Evolutionary conservation across 2,329 filamentous ascomycete species (phyloP).

Genomic region (Rhinocladiella similis): DNA sequence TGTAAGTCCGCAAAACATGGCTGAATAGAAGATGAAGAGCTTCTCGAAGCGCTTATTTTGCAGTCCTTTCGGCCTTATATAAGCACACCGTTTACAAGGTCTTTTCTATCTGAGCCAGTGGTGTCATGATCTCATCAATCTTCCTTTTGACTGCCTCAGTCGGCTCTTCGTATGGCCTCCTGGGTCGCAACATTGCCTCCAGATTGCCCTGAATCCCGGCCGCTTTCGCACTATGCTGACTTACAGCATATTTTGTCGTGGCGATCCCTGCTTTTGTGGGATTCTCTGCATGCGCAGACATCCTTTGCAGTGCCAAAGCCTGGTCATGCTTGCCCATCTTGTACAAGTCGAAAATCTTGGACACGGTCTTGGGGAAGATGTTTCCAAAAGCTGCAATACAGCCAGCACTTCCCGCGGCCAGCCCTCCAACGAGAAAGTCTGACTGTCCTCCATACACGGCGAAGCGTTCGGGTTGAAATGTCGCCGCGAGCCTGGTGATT

Average conservation of each 20-base stretch:
- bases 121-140: constrained; percentile 38
- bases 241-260: constrained; percentile 67
- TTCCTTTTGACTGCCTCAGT: constrained; percentile 46
- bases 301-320: constrained; percentile 61
- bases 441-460: constrained; percentile 71
- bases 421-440: constrained; percentile 64
- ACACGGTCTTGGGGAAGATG: constrained; percentile 57
- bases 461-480: constrained; percentile 58
- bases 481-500: constrained; percentile 56
- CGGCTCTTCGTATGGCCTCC: constrained; percentile 60
- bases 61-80: too few species aligned
- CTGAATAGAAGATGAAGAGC: too few species aligned
- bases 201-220: constrained; percentile 62
- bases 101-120: constrained; percentile 31
- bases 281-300: constrained; percentile 65
- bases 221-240: constrained; percentile 57
- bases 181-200: constrained; percentile 56
- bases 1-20: too few species aligned
- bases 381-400: constrained; percentile 61
- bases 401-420: constrained; percentile 55
- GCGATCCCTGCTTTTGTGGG: constrained; percentile 67
- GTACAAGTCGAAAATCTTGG: constrained; percentile 63
- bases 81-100: background rate
- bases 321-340: constrained; percentile 57
- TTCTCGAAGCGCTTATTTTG: too few species aligned